Conservation (phyloP, 352 stramenopile species). For the Aphanomyces euteiches region DNA sequence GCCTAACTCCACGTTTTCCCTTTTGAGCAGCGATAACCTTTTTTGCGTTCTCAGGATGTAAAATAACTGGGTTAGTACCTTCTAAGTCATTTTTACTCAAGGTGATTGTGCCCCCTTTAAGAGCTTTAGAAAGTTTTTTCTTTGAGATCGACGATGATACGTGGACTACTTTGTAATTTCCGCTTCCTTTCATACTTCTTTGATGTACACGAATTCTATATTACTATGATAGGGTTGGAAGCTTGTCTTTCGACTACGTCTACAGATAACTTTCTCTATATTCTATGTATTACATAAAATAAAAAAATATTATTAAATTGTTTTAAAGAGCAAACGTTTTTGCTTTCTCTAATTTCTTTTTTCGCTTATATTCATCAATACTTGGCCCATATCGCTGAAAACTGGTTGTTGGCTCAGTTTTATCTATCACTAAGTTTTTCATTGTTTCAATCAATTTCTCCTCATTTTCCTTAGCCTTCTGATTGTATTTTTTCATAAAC, state of each 20-base stretch:
- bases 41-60: conserved; percentile 12
- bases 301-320: neutral
- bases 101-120: neutral
- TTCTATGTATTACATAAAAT: neutral
- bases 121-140: neutral
- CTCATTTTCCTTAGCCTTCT: conserved; percentile 1
- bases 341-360: neutral
- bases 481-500: neutral
- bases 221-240: too few species aligned
- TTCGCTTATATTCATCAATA: neutral
- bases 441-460: neutral
- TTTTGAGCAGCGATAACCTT: neutral
- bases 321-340: neutral
- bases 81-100: neutral
- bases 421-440: neutral
- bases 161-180: neutral
- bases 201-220: too few species aligned
- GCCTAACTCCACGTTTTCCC: neutral
- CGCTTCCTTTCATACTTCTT: neutral
- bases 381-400: neutral
- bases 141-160: neutral
- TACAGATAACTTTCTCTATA: neutral
- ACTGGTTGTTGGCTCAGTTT: neutral
- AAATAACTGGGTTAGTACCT: neutral
- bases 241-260: too few species aligned